Conservation (phyloP, 345 rosid genomes). For the Brassica juncea region DNA sequence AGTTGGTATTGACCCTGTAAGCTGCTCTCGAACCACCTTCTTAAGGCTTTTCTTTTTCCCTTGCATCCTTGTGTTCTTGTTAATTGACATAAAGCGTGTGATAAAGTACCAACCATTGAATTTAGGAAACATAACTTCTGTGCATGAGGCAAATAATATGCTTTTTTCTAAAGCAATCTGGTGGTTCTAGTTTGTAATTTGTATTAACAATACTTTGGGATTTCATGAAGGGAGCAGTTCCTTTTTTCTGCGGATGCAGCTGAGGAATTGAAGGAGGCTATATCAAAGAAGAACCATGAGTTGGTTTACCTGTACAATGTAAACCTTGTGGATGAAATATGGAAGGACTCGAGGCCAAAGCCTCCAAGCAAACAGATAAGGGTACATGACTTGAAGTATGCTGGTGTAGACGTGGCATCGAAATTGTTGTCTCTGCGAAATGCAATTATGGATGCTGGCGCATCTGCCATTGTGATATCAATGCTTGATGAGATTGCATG, state of each 20-base stretch:
- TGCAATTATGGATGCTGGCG: constrained; percentile 63
- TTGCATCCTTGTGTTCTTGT: neutral
- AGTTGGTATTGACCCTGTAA: constrained; percentile 97
- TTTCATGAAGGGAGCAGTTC: constrained; percentile 92
- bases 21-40: constrained; percentile 46
- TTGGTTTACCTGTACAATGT: constrained; percentile 70
- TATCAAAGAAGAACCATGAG: constrained; percentile 76
- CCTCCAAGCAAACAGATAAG: constrained; percentile 77
- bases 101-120: neutral
- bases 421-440: constrained; percentile 71
- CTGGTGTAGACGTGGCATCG: constrained; percentile 77
- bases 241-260: constrained; percentile 94
- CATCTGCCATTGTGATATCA: constrained; percentile 82
- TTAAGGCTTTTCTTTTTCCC: neutral
- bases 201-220: constrained; percentile 33
- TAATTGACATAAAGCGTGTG: neutral
- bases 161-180: neutral
- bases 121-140: neutral
- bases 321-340: constrained; percentile 84
- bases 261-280: constrained; percentile 82
- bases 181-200: constrained; percentile 3
- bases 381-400: constrained; percentile 82
- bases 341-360: constrained; percentile 86
- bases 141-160: neutral
- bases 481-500: constrained; percentile 98